Percentiles rank a stretch among this genome's conserved stretches.
These are phyloP conservation scores for Diplocarpon mali DNA, from an alignment of 2,329 filamentous ascomycete species.

Conservation along the genomic window DNA sequence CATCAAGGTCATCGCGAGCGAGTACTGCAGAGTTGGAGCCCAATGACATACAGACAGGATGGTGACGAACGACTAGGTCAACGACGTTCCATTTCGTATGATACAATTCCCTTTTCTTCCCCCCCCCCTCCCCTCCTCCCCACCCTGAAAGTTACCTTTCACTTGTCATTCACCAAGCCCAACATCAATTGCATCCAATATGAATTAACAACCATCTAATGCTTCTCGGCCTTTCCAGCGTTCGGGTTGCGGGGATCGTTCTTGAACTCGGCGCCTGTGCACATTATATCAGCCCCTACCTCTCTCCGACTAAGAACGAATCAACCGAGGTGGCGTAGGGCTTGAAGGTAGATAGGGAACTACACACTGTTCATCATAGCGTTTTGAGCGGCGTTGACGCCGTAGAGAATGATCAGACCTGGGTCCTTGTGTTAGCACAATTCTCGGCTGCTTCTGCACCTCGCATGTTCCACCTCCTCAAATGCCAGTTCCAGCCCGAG, in stretches of 20 bases:
- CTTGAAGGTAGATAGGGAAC: neutral
- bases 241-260: conserved; percentile 88
- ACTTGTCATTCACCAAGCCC: neutral
- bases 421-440: conserved; percentile 10
- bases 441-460: conserved; percentile 1
- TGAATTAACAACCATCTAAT: conserved; percentile 16
- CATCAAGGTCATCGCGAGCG: too few species aligned
- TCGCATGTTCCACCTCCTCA: neutral
- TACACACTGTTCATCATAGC: conserved; percentile 70
- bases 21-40: too few species aligned
- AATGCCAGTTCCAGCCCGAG: too few species aligned
- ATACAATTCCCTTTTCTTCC: neutral
- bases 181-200: conserved; percentile 38
- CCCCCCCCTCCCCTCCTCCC: neutral
- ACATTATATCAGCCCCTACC: conserved; percentile 8
- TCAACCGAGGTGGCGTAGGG: neutral
- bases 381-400: conserved; percentile 74
- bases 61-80: too few species aligned
- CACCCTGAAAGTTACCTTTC: too few species aligned
- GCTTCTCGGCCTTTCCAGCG: conserved; percentile 26
- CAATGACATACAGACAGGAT: too few species aligned
- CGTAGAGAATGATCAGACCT: conserved; percentile 84
- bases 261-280: conserved; percentile 81
- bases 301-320: neutral
- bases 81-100: neutral